Base-by-base conservation (phyloP, 2,329 filamentous ascomycete genomes). In the Sporothrix pseudoabietina region DNA sequence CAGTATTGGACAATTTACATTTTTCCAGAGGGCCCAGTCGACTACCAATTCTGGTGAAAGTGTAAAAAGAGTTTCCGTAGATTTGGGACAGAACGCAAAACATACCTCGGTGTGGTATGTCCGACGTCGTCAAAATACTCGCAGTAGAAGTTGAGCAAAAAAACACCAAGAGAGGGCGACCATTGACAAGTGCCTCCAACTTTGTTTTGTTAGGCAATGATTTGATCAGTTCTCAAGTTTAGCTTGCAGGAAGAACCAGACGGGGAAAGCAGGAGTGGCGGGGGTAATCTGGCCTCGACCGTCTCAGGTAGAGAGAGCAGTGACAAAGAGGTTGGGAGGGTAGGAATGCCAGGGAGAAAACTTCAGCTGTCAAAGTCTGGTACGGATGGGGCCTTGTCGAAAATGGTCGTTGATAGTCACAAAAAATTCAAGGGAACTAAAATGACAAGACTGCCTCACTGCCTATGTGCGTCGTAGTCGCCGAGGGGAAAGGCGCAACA, bases 331-430 rank as follows among this genome's bases (percentile, higher is more conserved):
- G 3, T 10, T 16, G 12, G 10, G 3, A 14, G 9, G 22, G 8
- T 10, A 59, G 30, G 30, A 59, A 35, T 4, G 10, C 10, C 26
- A 22, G 22, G 6, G 12, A 54, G 22, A n/a, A 5, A 54, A 54
- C 9, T 35, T 35, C 19, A 54, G 22, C 35, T 54, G 16, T 7
- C 57, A 39, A 65, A 26, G 19, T 30, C n/a, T 66, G 61, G 61
- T 66, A 44, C 61, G 6, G 61, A 66, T 66, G 61, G 61, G 47
- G 59, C 59, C 57, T 39, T 22, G 57, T 61, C 57, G 32, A 54
- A 54, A 22, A 54, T 22, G 9, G 41, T 44, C 41, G 41, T 44
- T 44, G 41, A 54, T 22, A 54, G 19, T 22, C 52, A 8, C 52
- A 22, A 54, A 57, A 61, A 61, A 39, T 61, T 3, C 35, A 35